Evolutionary conservation across 352 stramenopile species (phyloP).

Genomic region (Phytophthora citricola): DNA sequence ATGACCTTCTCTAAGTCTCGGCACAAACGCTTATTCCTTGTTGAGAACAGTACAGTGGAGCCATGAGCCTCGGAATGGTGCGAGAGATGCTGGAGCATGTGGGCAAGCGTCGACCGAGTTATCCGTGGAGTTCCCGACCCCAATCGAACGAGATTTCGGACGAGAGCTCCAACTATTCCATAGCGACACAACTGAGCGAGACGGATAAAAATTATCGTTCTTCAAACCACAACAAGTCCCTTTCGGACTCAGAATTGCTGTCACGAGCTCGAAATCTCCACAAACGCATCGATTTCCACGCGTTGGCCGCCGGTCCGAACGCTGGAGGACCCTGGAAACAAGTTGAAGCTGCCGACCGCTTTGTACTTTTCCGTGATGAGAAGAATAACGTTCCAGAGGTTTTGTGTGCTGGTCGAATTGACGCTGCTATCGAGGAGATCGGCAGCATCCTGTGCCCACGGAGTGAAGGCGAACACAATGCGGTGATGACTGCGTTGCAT

Average conservation of each 20-base stretch:
- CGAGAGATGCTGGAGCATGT: slow-evolving; percentile 14
- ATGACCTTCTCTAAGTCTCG: background rate
- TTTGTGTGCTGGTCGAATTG: slow-evolving; percentile 30
- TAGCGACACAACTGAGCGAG: slow-evolving; percentile 5
- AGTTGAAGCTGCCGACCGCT: slow-evolving; percentile 18
- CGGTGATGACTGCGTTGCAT: slow-evolving; percentile 36
- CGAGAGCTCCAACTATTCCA: background rate
- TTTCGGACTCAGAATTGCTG: slow-evolving; percentile 16
- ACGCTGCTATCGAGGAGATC: slow-evolving; percentile 34
- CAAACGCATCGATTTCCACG: slow-evolving; percentile 10
- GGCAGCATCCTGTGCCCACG: slow-evolving; percentile 17
- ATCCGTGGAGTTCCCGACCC: background rate
- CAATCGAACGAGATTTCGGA: slow-evolving; percentile 1
- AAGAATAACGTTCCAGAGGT: slow-evolving; percentile 19
- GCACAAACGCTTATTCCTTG: slow-evolving; percentile 9
- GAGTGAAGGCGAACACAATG: slow-evolving; percentile 33
- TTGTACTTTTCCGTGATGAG: slow-evolving; percentile 17
- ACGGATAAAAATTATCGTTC: background rate
- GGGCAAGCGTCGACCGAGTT: slow-evolving; percentile 6
- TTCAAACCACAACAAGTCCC: slow-evolving; percentile 1
- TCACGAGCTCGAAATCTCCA: slow-evolving; percentile 16
- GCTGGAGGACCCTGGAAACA: slow-evolving; percentile 24
- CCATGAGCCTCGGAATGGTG: slow-evolving; percentile 21
- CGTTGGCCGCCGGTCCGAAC: slow-evolving; percentile 17
- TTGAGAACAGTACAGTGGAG: too few species aligned